Conservation (phyloP, 129 eudicot species). For the Chrysanthemum lavandulifolium region DNA sequence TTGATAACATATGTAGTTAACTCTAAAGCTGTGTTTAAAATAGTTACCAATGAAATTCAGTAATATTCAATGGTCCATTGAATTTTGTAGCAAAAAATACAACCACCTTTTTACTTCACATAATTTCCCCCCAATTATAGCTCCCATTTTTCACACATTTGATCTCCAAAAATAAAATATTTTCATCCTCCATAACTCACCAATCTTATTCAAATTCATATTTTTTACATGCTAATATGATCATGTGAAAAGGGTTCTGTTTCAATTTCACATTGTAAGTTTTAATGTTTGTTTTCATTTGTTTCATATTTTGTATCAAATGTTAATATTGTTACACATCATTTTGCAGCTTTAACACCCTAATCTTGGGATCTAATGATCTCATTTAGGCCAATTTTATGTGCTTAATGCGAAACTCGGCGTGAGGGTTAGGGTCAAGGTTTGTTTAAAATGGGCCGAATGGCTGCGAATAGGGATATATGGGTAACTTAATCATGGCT, state of each 20-base stretch:
- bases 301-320: background rate
- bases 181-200: constrained; percentile 27
- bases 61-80: constrained; percentile 46
- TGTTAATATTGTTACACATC: background rate
- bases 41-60: background rate
- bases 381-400: constrained; percentile 19
- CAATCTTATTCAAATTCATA: background rate
- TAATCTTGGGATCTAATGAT: constrained; percentile 29
- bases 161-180: constrained; percentile 20
- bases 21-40: too few species aligned
- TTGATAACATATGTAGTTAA: too few species aligned
- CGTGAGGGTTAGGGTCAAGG: constrained; percentile 21
- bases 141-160: constrained; percentile 30
- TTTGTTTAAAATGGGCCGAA: background rate
- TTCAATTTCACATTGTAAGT: constrained; percentile 22
- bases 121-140: constrained; percentile 32
- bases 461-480: constrained; percentile 59
- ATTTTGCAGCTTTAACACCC: constrained; percentile 27
- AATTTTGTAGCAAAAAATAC: constrained; percentile 21
- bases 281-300: constrained; percentile 1
- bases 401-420: constrained; percentile 31
- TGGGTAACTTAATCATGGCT: constrained; percentile 43
- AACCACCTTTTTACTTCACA: constrained; percentile 22
- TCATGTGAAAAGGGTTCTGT: constrained; percentile 16
- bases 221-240: background rate